These are phyloP conservation scores for Hypoxylon cercidicola DNA, from an alignment of 495 filamentous ascomycete species.

Conservation along the genomic window DNA sequence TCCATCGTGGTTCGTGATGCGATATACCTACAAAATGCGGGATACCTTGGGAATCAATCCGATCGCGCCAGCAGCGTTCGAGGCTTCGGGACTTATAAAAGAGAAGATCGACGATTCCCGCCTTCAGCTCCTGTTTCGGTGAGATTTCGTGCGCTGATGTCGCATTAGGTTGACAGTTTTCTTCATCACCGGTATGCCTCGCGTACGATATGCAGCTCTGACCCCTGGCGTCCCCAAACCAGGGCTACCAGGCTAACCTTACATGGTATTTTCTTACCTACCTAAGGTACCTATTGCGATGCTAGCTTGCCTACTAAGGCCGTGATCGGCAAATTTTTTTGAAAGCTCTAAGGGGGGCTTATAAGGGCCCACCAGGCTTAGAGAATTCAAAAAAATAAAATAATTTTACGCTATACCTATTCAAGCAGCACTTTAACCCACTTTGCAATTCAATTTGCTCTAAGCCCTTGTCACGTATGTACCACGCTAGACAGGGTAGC, in stretches of 20 bases:
- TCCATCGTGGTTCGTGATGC: conserved; percentile 9
- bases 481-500: too few species aligned
- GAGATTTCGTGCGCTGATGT: neutral
- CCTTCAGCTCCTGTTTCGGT: neutral
- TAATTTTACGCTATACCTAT: too few species aligned
- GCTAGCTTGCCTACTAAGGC: neutral
- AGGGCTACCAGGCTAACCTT: too few species aligned
- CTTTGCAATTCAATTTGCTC: too few species aligned
- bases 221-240: too few species aligned
- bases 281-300: neutral
- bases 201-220: too few species aligned
- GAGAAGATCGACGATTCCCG: neutral
- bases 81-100: neutral
- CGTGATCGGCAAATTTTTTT: too few species aligned
- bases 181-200: neutral
- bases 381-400: too few species aligned
- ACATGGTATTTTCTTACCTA: neutral
- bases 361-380: too few species aligned
- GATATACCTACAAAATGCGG: neutral
- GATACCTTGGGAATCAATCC: neutral
- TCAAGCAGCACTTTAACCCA: too few species aligned
- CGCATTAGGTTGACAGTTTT: conserved; percentile 1
- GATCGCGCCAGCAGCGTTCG: neutral
- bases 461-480: too few species aligned
- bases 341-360: too few species aligned